phyloP scores from a whole-genome alignment of 345 rosid genomes.

The Combretum micranthum region DNA sequence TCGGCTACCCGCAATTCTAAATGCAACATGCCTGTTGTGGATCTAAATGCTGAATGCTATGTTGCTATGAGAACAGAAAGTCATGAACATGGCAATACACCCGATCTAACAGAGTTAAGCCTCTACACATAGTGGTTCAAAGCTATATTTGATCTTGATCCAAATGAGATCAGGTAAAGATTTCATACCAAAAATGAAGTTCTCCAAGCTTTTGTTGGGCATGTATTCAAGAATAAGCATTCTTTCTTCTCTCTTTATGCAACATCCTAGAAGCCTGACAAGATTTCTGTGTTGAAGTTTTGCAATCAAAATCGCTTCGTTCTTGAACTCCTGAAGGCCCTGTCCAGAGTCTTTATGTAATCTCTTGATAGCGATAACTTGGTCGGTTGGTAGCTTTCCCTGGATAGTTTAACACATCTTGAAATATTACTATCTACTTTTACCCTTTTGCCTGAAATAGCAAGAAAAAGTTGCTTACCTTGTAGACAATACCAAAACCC shows the following conservation, averaged over 20 bases:
- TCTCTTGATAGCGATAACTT: slow-evolving; percentile 28
- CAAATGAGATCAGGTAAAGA: neutral
- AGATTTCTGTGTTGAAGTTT: slow-evolving; percentile 33
- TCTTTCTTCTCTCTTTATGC: slow-evolving; percentile 24
- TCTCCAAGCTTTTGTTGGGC: slow-evolving; percentile 33
- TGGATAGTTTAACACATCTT: neutral
- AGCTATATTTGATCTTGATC: too few relatives aligned
- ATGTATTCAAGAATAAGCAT: slow-evolving; percentile 28
- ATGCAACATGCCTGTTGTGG: too few relatives aligned
- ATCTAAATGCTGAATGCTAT: too few relatives aligned
- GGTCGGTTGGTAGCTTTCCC: slow-evolving; percentile 23
- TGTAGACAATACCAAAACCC: slow-evolving; percentile 31
- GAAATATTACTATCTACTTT: neutral
- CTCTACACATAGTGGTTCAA: too few relatives aligned
- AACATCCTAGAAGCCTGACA: slow-evolving; percentile 29
- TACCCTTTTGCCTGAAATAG: neutral
- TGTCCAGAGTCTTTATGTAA: slow-evolving; percentile 25
- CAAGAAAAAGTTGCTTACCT: neutral
- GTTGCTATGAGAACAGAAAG: too few relatives aligned
- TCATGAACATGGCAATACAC: too few relatives aligned
- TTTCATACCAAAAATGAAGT: slow-evolving; percentile 19
- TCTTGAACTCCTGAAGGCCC: slow-evolving; percentile 25
- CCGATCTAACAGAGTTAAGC: too few relatives aligned
- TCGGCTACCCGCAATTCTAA: too few relatives aligned
- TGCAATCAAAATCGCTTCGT: slow-evolving; percentile 18